Evolutionary conservation across 345 rosid species (phyloP), one percentile per base, ranked within the genome.

Genomic region (Cardiospermum halicacabum): DNA sequence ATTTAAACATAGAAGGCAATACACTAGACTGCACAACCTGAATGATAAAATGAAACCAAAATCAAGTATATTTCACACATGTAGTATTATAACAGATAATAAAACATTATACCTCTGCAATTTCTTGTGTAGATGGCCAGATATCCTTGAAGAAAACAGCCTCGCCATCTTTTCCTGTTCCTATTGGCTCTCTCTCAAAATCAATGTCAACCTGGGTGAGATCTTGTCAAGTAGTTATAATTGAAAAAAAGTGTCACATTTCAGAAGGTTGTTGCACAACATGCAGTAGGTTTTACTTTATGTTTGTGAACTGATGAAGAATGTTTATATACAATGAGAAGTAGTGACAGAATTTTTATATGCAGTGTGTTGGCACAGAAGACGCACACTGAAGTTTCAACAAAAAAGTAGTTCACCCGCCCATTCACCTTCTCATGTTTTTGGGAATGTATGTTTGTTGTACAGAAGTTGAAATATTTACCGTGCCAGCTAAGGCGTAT

Each of bases 401-500:
- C n/a, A n/a, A n/a, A n/a, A n/a, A n/a, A n/a, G n/a, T n/a, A n/a
- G n/a, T n/a, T n/a, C n/a, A n/a, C n/a, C n/a, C n/a, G n/a, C n/a
- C n/a, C n/a, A n/a, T n/a, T n/a, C n/a, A n/a, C n/a, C n/a, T n/a
- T n/a, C n/a, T n/a, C n/a, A n/a, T n/a, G n/a, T n/a, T n/a, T n/a
- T n/a, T n/a, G n/a, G n/a, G n/a, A n/a, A n/a, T n/a, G n/a, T n/a
- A n/a, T n/a, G n/a, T n/a, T n/a, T n/a, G n/a, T n/a, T n/a, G n/a
- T n/a, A n/a, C n/a, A 32, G 7, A 32, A 32, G 36, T 32, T 7
- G 36, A 32, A 58, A 65, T 47, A 64, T 58, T 69, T 86, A 92
- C 98, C 74, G 96, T 92, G 79, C 96, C 95, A 76, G 98, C 95
- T 58, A 92, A 89, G 60, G 98, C 96, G 81, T 92, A 92, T 54